Conservation (phyloP, 2,329 filamentous ascomycete genomes). For the Epichloe bromicola region DNA sequence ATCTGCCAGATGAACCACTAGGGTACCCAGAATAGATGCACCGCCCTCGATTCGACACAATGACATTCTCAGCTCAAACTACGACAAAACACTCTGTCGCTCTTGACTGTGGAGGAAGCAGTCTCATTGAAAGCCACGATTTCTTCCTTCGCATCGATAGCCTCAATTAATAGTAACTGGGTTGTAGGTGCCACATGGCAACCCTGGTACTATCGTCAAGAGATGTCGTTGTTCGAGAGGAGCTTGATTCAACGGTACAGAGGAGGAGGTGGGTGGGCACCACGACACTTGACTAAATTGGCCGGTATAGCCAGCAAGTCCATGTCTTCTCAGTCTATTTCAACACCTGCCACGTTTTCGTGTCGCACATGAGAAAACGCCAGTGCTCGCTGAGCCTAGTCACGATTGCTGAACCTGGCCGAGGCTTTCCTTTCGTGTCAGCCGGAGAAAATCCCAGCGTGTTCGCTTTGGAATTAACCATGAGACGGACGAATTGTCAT, state of each 20-base stretch:
- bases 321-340: too few species aligned
- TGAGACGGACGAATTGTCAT: background rate
- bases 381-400: background rate
- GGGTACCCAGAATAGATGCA: background rate
- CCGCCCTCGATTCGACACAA: background rate
- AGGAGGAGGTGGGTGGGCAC: background rate
- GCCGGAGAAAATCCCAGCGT: background rate
- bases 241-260: background rate
- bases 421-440: background rate
- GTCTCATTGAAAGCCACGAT: background rate
- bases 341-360: background rate
- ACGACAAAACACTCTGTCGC: background rate
- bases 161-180: background rate
- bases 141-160: background rate
- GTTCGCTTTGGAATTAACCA: background rate
- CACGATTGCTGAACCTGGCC: background rate
- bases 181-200: conserved; percentile 1
- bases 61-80: background rate
- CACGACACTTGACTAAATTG: background rate
- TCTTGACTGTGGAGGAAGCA: background rate
- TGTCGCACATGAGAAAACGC: background rate
- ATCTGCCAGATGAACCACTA: background rate
- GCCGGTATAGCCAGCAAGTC: too few species aligned
- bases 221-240: background rate
- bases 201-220: background rate